phyloP scores from a whole-genome alignment of 768 basidiomycete species.

The Trametes cinnabarina region DNA sequence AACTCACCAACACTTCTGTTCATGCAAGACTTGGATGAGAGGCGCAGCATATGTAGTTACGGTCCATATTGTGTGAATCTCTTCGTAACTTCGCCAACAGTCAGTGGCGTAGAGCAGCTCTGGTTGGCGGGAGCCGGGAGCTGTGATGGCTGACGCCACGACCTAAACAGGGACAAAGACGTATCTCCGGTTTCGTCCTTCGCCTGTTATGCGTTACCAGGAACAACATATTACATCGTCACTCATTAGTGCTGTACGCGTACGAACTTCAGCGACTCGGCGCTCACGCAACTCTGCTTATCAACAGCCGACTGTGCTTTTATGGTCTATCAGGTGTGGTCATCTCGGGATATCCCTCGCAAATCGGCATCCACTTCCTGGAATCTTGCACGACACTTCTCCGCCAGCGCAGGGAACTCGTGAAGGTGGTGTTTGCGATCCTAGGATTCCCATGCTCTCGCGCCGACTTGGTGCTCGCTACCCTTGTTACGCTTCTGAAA shows the following conservation, averaged over 20 bases:
- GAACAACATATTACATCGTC: not conserved
- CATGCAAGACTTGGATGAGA: not conserved
- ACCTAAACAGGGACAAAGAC: conserved; percentile 6
- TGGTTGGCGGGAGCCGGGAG: not conserved
- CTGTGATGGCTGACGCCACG: conserved; percentile 8
- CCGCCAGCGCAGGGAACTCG: not conserved
- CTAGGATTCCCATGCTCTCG: not conserved
- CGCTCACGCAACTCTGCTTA: not conserved
- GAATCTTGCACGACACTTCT: too few relatives aligned
- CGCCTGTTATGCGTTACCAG: conserved; percentile 1
- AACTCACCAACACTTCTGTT: not conserved
- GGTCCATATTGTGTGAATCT: not conserved
- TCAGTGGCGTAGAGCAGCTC: conserved; percentile 12
- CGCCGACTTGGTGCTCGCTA: not conserved
- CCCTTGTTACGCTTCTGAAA: not conserved
- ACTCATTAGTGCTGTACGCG: not conserved
- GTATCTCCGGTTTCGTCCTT: not conserved
- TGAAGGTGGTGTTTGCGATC: not conserved
- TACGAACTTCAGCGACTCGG: too few relatives aligned
- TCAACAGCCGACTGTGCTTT: not conserved
- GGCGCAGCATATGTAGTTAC: too few relatives aligned
- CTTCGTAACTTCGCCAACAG: conserved; percentile 13
- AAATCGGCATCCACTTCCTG: too few relatives aligned
- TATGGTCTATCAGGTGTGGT: too few relatives aligned
- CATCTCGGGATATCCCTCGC: too few relatives aligned